Conservation (phyloP, 2,329 filamentous ascomycete genomes). For the Berkeleyomyces basicola region DNA sequence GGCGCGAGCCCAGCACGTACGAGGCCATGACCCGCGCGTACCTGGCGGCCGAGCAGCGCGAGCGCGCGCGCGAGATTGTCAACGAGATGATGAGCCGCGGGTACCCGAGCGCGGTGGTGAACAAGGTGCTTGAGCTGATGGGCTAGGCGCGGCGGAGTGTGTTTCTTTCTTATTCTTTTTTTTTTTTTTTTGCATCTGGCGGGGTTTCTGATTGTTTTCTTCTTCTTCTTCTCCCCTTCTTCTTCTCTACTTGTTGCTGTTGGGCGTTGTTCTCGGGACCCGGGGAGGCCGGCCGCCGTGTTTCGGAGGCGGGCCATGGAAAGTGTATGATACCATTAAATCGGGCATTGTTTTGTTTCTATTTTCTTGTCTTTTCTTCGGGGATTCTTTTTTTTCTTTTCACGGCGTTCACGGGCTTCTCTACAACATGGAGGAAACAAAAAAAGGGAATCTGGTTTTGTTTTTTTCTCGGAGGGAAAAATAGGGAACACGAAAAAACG, state of each 20-base stretch:
- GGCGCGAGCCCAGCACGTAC: conserved; percentile 92
- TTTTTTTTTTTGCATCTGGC: background rate
- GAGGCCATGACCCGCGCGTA: conserved; percentile 96
- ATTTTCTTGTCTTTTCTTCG: background rate
- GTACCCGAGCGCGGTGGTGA: conserved; percentile 80
- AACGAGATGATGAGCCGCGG: conserved; percentile 80
- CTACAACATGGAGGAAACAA: conserved; percentile 8
- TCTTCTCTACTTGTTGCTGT: background rate
- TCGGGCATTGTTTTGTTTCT: background rate
- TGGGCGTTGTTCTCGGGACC: background rate
- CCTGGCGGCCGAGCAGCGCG: conserved; percentile 65
- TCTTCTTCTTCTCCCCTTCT: background rate
- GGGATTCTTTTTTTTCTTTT: background rate
- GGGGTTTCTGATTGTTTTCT: background rate
- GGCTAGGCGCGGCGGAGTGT: conserved; percentile 22
- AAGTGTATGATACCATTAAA: conserved; percentile 8
- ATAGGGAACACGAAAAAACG: background rate
- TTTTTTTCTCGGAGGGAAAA: conserved; percentile 3
- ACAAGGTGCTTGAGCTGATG: conserved; percentile 85
- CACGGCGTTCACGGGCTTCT: conserved; percentile 9
- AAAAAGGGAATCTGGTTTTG: conserved; percentile 11
- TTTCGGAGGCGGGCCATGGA: background rate
- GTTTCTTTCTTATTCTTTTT: background rate
- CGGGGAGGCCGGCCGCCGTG: background rate
- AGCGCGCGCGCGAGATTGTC: conserved; percentile 60